Evolutionary conservation across 2,329 filamentous ascomycete species (phyloP).

Genomic region (Colletotrichum gigasporum): DNA sequence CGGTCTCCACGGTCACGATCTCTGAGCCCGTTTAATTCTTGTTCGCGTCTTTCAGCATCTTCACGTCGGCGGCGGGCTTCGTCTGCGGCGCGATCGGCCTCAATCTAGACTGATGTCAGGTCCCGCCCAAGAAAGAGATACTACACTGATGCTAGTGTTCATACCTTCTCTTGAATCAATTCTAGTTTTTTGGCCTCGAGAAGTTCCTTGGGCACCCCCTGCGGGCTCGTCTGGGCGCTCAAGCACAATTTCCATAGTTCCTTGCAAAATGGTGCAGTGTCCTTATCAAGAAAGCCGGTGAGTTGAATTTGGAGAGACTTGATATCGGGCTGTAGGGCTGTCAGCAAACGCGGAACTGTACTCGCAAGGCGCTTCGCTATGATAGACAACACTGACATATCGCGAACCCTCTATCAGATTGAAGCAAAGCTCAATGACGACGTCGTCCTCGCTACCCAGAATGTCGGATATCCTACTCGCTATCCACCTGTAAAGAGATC

Average conservation of each 20-base stretch:
- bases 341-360: not conserved
- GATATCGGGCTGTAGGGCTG: constrained; percentile 80
- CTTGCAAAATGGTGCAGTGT: constrained; percentile 89
- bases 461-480: constrained; percentile 87
- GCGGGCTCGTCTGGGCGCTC: constrained; percentile 86
- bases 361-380: not conserved
- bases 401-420: constrained; percentile 77
- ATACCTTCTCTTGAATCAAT: constrained; percentile 92
- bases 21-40: constrained; percentile 73
- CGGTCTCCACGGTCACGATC: constrained; percentile 69
- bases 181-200: constrained; percentile 97
- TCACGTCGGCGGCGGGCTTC: constrained; percentile 77
- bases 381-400: constrained; percentile 66
- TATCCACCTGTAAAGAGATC: constrained; percentile 79
- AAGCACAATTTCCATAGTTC: constrained; percentile 92
- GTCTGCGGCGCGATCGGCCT: constrained; percentile 84
- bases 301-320: constrained; percentile 95
- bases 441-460: constrained; percentile 92
- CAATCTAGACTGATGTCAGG: constrained; percentile 64
- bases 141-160: constrained; percentile 4
- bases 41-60: constrained; percentile 75
- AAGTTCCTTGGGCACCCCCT: constrained; percentile 93
- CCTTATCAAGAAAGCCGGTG: constrained; percentile 93
- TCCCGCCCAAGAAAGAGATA: not conserved
- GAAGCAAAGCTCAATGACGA: constrained; percentile 87